Evolutionary conservation across 2,329 filamentous ascomycete species (phyloP), one percentile per base, ranked within the genome.

Genomic region (Fusarium clavum): DNA sequence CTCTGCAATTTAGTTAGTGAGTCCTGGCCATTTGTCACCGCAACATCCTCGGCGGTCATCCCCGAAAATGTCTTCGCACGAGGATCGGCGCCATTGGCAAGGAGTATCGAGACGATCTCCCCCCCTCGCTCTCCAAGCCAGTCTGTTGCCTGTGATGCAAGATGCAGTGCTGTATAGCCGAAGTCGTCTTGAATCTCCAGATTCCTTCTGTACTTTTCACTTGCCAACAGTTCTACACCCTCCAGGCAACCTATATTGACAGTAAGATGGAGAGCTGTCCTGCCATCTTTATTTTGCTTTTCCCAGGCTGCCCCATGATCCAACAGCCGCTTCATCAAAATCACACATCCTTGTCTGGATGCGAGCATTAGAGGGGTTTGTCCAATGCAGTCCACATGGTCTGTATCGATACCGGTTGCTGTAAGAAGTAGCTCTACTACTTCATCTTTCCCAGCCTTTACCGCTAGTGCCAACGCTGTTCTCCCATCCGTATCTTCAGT

Each of bases 211-310:
- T 9, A 34, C 8, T 10, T 34, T 8, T 0, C 14, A 5, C 4
- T 10, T 18, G 1, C 16, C 8, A 34, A 18, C 2, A 34, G 8
- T 2, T 18, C 18, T 4, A 34, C 32, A 6, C 16, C 8, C 1
- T 18, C 32, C 1, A 18, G 8, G 16, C 0, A 10, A 18, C 32
- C 16, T 0, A 0, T 1, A 18, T 10, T 4, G 8, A 6, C 32
- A 0, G 32, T 16, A 16, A 10, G 0, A 18, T 34, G 32, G 2
- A 34, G 32, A 34, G 32, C 16, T 0, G 32, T 34, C 10, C 2
- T 34, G 16, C 32, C 32, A 9, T 10, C 0, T 9, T 3, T 1
- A 10, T 10, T 8, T 1, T 34, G 32, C 16, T 16, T 10, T 18
- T 10, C 16, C 14, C 14, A 1, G 8, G 5, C 16, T 10, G 32